These are phyloP conservation scores for Lachnellula willkommii DNA, from an alignment of 2,329 filamentous ascomycete genomes.

Conservation along the genomic window DNA sequence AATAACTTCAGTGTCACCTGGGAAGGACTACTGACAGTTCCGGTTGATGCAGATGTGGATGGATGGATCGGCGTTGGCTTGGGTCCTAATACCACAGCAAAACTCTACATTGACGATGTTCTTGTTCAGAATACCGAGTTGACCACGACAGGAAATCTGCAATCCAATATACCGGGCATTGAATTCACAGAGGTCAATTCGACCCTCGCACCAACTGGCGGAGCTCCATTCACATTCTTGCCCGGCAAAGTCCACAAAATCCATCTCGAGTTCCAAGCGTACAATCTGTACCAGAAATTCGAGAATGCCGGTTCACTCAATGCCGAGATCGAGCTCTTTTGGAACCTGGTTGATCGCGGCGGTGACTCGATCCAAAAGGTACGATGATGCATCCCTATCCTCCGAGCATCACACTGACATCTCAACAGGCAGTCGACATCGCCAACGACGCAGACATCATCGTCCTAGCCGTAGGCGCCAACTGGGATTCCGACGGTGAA, in stretches of 20 bases:
- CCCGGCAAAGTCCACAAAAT: slow-evolving; percentile 33
- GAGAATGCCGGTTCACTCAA: slow-evolving; percentile 39
- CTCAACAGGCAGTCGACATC: slow-evolving; percentile 33
- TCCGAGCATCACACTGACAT: slow-evolving; percentile 23
- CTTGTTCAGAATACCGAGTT: slow-evolving; percentile 29
- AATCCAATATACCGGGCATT: slow-evolving; percentile 38
- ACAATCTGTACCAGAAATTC: slow-evolving; percentile 36
- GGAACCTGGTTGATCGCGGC: slow-evolving; percentile 37
- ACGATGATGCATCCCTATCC: no score
- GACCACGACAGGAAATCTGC: slow-evolving; percentile 30
- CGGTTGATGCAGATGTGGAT: slow-evolving; percentile 35
- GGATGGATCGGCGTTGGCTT: slow-evolving; percentile 41
- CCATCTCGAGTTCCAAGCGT: slow-evolving; percentile 40
- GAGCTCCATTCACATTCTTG: slow-evolving; percentile 35
- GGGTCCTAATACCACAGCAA: slow-evolving; percentile 37
- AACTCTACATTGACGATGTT: slow-evolving; percentile 34
- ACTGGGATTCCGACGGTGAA: slow-evolving; percentile 43
- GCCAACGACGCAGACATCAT: slow-evolving; percentile 36
- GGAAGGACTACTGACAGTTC: slow-evolving; percentile 37
- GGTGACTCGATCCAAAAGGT: no score
- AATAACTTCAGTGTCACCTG: slow-evolving; percentile 42
- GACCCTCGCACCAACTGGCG: slow-evolving; percentile 35
- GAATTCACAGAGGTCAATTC: slow-evolving; percentile 34
- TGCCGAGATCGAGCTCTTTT: slow-evolving; percentile 39
- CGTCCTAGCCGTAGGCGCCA: slow-evolving; percentile 37